Conservation (phyloP, 2,329 filamentous ascomycete genomes). For the Colletotrichum liaoningense region DNA sequence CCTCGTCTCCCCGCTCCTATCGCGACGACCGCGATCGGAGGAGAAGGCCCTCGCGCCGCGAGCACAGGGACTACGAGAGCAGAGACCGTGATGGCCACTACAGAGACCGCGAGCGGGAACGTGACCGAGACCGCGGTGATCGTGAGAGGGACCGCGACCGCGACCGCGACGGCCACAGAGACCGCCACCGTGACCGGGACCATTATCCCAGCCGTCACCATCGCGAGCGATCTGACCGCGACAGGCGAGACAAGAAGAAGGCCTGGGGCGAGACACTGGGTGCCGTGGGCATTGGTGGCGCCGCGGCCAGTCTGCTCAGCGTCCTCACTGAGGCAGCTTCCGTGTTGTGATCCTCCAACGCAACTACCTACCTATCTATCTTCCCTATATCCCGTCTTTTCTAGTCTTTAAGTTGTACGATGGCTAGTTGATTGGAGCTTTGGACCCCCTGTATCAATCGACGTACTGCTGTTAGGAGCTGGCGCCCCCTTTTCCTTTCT, state of each 20-base stretch:
- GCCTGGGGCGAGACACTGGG: constrained; percentile 65
- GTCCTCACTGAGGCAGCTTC: constrained; percentile 68
- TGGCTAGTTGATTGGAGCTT: neutral
- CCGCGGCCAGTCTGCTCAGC: constrained; percentile 67
- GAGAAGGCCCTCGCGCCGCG: constrained; percentile 38
- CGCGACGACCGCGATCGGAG: constrained; percentile 48
- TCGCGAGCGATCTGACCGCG: constrained; percentile 39
- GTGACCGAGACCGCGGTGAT: constrained; percentile 43
- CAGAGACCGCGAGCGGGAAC: constrained; percentile 51
- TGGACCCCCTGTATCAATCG: neutral
- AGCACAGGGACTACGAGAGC: constrained; percentile 36
- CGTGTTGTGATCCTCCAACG: constrained; percentile 37
- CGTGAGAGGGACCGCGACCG: constrained; percentile 43
- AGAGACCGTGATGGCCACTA: constrained; percentile 50
- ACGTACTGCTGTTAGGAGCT: neutral
- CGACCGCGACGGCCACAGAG: constrained; percentile 45
- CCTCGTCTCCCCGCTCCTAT: constrained; percentile 43
- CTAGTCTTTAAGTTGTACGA: neutral
- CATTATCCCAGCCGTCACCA: constrained; percentile 49
- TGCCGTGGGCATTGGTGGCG: constrained; percentile 70
- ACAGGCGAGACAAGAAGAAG: constrained; percentile 54
- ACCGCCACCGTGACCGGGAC: constrained; percentile 54
- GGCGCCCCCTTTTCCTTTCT: neutral
- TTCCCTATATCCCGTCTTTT: neutral
- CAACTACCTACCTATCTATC: too few relatives aligned